Evolutionary conservation across 2,329 filamentous ascomycete genomes (phyloP).

Genomic region (Trichoderma harzianum): DNA sequence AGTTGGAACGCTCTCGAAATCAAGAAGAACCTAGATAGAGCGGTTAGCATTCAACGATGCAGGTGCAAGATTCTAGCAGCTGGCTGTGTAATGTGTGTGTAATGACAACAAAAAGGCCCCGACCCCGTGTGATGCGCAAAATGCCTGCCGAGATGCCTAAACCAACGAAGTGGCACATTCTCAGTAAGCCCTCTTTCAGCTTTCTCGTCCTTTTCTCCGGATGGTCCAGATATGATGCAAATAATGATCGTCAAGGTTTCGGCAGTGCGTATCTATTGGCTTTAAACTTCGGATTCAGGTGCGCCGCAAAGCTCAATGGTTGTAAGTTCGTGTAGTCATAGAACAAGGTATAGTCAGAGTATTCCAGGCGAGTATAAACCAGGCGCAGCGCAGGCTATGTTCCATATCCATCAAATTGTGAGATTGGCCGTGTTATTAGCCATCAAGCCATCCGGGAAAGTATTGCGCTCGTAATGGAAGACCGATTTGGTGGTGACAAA

Average conservation of each 20-base stretch:
- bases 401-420: not conserved
- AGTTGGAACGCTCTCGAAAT: constrained; percentile 40
- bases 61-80: not conserved
- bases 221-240: not conserved
- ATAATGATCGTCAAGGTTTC: not conserved
- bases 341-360: not conserved
- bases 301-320: not conserved
- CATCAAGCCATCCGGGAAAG: not conserved
- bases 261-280: not conserved
- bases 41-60: constrained; percentile 25
- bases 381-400: no score
- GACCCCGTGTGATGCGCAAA: not conserved
- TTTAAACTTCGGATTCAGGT: not conserved
- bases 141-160: not conserved
- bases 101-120: not conserved
- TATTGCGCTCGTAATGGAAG: not conserved
- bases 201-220: not conserved
- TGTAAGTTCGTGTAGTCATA: not conserved
- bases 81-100: not conserved
- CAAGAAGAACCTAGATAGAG: constrained; percentile 38
- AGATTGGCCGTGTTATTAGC: not conserved
- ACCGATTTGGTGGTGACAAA: not conserved
- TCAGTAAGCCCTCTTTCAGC: not conserved
- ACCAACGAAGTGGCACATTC: not conserved
- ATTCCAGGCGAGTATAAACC: not conserved